Conservation (phyloP, 495 filamentous ascomycete species). For the Annulohypoxylon bovei region DNA sequence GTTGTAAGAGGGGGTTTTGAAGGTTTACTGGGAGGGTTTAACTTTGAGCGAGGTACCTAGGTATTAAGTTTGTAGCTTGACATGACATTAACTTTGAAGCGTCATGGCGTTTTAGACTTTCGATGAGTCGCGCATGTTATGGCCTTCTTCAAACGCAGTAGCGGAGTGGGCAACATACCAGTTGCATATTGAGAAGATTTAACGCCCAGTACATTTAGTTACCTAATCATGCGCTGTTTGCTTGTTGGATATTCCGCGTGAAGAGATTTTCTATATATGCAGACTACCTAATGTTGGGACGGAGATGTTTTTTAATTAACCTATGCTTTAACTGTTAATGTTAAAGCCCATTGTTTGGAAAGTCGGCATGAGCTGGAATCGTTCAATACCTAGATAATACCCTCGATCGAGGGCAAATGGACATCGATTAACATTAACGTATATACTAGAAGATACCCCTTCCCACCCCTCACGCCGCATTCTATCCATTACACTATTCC, state of each 20-base stretch:
- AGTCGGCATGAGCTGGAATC: neutral
- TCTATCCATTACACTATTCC: constrained; percentile 2
- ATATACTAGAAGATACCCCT: neutral
- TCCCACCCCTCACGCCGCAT: neutral
- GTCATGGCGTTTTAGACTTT: too few species aligned
- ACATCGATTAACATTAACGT: neutral
- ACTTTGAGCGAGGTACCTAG: neutral
- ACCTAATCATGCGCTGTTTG: too few species aligned
- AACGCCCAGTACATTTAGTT: too few species aligned
- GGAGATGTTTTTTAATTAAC: neutral
- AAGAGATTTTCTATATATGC: neutral
- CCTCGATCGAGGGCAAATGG: neutral
- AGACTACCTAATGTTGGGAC: neutral
- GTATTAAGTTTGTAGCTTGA: too few species aligned
- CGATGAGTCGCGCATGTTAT: too few species aligned
- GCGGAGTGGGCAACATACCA: too few species aligned
- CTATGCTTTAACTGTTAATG: neutral
- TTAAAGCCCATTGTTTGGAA: neutral
- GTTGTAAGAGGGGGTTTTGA: neutral
- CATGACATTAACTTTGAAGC: too few species aligned
- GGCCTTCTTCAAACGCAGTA: too few species aligned
- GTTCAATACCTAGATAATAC: neutral
- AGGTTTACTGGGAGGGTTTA: neutral
- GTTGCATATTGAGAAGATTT: too few species aligned
- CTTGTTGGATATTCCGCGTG: neutral